Conservation (phyloP, 192 early-diverging fungal genomes). For the Coemansia sp. region DNA sequence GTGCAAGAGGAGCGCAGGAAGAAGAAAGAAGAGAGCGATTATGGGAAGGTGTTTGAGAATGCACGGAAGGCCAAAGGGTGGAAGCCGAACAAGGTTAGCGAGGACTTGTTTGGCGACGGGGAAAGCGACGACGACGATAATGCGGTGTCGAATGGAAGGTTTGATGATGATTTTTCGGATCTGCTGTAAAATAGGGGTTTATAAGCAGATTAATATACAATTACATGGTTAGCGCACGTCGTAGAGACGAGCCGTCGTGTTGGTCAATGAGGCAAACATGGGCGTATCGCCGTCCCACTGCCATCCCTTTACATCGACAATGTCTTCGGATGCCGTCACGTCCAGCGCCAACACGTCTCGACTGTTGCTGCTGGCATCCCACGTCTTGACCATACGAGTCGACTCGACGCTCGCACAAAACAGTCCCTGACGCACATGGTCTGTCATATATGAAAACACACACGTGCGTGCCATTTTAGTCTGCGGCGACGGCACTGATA, state of each 20-base stretch:
- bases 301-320: constrained; percentile 36
- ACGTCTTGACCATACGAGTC: constrained; percentile 15
- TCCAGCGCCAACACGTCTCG: constrained; percentile 13
- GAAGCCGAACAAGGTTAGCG: constrained; percentile 7
- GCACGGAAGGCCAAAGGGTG: constrained; percentile 21
- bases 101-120: constrained; percentile 35
- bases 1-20: constrained; percentile 38
- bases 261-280: constrained; percentile 30
- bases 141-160: neutral
- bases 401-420: constrained; percentile 44
- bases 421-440: constrained; percentile 10
- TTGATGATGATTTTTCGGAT: constrained; percentile 19
- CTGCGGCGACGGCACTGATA: constrained; percentile 29
- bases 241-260: constrained; percentile 32
- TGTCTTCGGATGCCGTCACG: constrained; percentile 12
- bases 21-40: constrained; percentile 45
- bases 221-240: constrained; percentile 21
- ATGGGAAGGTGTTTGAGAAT: constrained; percentile 51
- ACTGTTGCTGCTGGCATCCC: constrained; percentile 9
- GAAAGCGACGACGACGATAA: constrained; percentile 17
- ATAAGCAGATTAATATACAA: neutral
- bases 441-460: constrained; percentile 25
- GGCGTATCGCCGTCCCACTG: constrained; percentile 22
- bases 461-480: constrained; percentile 26
- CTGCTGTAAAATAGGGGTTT: constrained; percentile 3